Evolutionary conservation across 1,139 yeast species (phyloP).

Genomic region (Pneumocystis wakefieldiae): DNA sequence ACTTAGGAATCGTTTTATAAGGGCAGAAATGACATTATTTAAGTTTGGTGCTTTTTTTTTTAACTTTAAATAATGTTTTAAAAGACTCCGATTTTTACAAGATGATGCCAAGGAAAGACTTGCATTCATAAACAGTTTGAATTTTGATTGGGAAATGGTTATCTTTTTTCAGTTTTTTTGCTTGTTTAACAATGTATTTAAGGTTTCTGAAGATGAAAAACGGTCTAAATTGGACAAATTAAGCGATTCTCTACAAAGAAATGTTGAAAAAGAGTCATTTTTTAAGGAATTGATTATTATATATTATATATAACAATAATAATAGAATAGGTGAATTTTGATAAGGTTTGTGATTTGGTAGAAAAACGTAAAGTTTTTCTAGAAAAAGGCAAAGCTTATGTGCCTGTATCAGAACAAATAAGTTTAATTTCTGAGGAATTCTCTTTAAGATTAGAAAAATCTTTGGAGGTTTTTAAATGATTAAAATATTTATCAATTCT

Average conservation of each 20-base stretch:
- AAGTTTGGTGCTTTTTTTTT: conserved; percentile 19
- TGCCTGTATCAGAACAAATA: conserved; percentile 69
- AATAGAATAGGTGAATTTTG: conserved; percentile 47
- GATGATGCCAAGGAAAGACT: conserved; percentile 57
- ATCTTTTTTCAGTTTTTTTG: not conserved
- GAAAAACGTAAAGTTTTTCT: conserved; percentile 54
- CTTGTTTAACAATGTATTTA: not conserved
- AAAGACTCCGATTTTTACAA: conserved; percentile 42
- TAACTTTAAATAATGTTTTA: not conserved
- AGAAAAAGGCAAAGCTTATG: conserved; percentile 58
- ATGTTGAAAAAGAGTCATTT: conserved; percentile 41
- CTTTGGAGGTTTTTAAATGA: conserved; percentile 28
- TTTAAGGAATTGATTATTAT: conserved; percentile 32
- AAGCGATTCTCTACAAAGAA: conserved; percentile 24
- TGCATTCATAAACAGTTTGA: conserved; percentile 35
- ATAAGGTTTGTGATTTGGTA: conserved; percentile 62
- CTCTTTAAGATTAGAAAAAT: conserved; percentile 35
- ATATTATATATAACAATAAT: not conserved
- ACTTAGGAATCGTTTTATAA: conserved; percentile 58
- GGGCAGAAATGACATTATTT: conserved; percentile 62
- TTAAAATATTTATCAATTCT: not conserved
- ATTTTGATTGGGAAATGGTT: conserved; percentile 48
- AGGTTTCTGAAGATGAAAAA: conserved; percentile 49
- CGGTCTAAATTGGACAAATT: conserved; percentile 32
- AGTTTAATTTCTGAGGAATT: conserved; percentile 55